phyloP scores from a whole-genome alignment of 2,329 filamentous ascomycete genomes.

The Herpomyces periplanetae region DNA sequence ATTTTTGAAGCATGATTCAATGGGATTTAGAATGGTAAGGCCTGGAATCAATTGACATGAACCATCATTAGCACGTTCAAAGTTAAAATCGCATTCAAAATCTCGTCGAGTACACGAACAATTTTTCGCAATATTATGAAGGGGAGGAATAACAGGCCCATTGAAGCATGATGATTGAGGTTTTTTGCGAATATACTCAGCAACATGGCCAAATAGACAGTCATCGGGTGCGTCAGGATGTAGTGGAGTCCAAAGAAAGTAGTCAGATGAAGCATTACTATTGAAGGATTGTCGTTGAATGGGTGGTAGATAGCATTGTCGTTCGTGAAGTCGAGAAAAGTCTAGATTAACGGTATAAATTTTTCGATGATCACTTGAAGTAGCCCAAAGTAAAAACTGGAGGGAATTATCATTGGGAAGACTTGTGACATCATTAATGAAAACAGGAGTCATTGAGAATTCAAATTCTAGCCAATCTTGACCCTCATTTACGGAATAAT shows the following conservation, averaged over 20 bases:
- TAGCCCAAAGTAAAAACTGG: conserved; percentile 57
- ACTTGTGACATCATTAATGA: conserved; percentile 44
- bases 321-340: conserved; percentile 39
- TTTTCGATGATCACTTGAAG: conserved; percentile 10
- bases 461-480: conserved; percentile 31
- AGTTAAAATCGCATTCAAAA: conserved; percentile 94
- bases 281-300: conserved; percentile 14
- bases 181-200: conserved; percentile 69
- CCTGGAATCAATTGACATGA: conserved; percentile 39
- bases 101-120: conserved; percentile 52
- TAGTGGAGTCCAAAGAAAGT: conserved; percentile 48
- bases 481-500: conserved; percentile 48
- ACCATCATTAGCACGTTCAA: conserved; percentile 32
- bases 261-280: too few relatives aligned
- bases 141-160: conserved; percentile 18
- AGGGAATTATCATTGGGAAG: conserved; percentile 55
- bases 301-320: conserved; percentile 27
- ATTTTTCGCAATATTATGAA: conserved; percentile 27
- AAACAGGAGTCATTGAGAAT: conserved; percentile 21
- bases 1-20: conserved; percentile 17
- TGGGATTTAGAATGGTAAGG: conserved; percentile 20
- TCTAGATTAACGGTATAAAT: conserved; percentile 47
- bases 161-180: conserved; percentile 43
- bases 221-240: conserved; percentile 39
- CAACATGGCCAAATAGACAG: conserved; percentile 67